A percentile compares a stretch with the other conserved stretches of the same genome.
Conservation (phyloP, 441 rosid species). For the Erysimum pusillum region DNA sequence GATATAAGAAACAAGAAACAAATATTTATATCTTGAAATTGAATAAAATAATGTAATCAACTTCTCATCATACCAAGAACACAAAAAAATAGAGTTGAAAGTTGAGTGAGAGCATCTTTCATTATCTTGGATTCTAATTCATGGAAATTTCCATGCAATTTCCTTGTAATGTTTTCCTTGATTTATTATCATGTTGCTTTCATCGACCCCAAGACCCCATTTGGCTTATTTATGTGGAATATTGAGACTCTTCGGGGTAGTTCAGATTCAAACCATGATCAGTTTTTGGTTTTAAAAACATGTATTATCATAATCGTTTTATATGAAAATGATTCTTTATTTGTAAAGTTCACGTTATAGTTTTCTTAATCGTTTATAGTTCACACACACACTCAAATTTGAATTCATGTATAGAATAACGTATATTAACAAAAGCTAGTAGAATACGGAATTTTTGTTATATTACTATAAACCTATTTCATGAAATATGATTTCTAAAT, state of each 20-base stretch:
- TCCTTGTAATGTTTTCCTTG: slow-evolving; percentile 27
- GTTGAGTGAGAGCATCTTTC: slow-evolving; percentile 30
- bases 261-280: slow-evolving; percentile 11
- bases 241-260: slow-evolving; percentile 11
- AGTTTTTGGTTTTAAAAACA: not conserved
- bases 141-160: slow-evolving; percentile 46
- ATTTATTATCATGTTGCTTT: slow-evolving; percentile 33
- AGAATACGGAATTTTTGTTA: too few relatives aligned
- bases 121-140: slow-evolving; percentile 38
- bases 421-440: too few relatives aligned
- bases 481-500: too few relatives aligned
- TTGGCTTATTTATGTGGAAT: slow-evolving; percentile 22
- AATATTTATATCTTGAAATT: not conserved
- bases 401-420: too few relatives aligned
- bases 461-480: too few relatives aligned
- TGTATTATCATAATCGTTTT: not conserved
- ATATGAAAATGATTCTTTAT: too few relatives aligned
- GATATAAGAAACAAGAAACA: not conserved
- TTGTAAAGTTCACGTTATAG: not conserved
- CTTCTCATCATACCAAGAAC: slow-evolving; percentile 1
- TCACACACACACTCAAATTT: not conserved
- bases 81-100: slow-evolving; percentile 22
- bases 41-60: slow-evolving; percentile 4
- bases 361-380: not conserved
- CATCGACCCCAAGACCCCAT: slow-evolving; percentile 31